phyloP scores from a whole-genome alignment of 139 green algal genomes.

The Chlorella vulgaris region DNA sequence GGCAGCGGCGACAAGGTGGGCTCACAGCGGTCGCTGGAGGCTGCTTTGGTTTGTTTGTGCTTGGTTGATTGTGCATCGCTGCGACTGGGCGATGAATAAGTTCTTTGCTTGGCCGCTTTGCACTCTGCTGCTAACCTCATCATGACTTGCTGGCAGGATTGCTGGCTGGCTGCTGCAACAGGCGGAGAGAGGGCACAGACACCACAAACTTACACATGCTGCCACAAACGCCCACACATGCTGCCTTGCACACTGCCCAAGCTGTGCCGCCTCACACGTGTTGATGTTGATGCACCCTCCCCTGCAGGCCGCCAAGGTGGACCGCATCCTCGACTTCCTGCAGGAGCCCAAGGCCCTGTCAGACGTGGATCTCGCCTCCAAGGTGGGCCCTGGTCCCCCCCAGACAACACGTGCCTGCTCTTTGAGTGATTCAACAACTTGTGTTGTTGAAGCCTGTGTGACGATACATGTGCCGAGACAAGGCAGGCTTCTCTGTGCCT shows the following conservation, averaged over 20 bases:
- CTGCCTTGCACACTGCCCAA: background rate
- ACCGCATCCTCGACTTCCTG: constrained; percentile 69
- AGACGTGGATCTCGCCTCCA: constrained; percentile 65
- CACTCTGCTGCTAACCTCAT: too few species aligned
- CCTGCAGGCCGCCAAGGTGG: constrained; percentile 61
- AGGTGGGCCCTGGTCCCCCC: too few species aligned
- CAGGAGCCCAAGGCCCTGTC: constrained; percentile 52
- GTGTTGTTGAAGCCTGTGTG: too few species aligned
- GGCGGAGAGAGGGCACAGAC: too few species aligned
- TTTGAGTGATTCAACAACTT: too few species aligned
- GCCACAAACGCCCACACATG: background rate
- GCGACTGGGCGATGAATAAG: background rate
- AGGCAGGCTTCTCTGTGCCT: too few species aligned
- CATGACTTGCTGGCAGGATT: too few species aligned
- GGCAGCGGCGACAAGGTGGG: constrained; percentile 57
- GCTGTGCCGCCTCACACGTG: background rate
- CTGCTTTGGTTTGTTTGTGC: background rate
- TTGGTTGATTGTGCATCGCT: background rate
- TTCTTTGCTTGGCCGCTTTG: too few species aligned
- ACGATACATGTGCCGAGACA: too few species aligned
- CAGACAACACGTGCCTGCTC: too few species aligned
- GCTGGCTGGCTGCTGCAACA: too few species aligned
- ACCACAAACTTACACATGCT: too few species aligned
- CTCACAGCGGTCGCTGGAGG: background rate
- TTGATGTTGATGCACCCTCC: background rate